phyloP scores from a whole-genome alignment of 306 rosid genomes.

The Corylus americana region DNA sequence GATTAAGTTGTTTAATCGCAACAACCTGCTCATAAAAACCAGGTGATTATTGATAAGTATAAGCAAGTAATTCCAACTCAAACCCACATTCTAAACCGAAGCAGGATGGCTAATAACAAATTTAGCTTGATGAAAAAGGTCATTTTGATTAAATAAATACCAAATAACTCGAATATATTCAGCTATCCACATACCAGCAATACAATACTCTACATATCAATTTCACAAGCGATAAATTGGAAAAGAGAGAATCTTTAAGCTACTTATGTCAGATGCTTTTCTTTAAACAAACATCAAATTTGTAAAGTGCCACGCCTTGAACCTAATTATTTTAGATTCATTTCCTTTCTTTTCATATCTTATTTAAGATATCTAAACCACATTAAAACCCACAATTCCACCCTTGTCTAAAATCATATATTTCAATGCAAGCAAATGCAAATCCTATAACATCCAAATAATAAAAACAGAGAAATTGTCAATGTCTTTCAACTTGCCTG shows the following conservation, averaged over 20 bases:
- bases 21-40: conserved; percentile 56
- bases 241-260: not conserved
- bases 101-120: not conserved
- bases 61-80: not conserved
- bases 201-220: not conserved
- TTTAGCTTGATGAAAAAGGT: not conserved
- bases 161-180: not conserved
- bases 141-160: not conserved
- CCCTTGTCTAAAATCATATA: not conserved
- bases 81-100: not conserved
- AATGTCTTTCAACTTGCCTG: conserved; percentile 43
- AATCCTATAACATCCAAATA: not conserved
- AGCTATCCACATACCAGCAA: not conserved
- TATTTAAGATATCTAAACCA: not conserved
- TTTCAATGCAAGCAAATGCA: not conserved
- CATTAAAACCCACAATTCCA: not conserved
- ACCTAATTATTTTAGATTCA: not conserved
- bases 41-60: not conserved
- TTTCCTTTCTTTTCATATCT: not conserved
- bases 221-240: not conserved
- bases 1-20: conserved; percentile 85
- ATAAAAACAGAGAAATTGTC: not conserved
- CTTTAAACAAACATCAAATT: not conserved
- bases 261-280: not conserved
- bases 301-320: not conserved